Conservation (phyloP, 257 asterid species). For the Scutellaria minor region DNA sequence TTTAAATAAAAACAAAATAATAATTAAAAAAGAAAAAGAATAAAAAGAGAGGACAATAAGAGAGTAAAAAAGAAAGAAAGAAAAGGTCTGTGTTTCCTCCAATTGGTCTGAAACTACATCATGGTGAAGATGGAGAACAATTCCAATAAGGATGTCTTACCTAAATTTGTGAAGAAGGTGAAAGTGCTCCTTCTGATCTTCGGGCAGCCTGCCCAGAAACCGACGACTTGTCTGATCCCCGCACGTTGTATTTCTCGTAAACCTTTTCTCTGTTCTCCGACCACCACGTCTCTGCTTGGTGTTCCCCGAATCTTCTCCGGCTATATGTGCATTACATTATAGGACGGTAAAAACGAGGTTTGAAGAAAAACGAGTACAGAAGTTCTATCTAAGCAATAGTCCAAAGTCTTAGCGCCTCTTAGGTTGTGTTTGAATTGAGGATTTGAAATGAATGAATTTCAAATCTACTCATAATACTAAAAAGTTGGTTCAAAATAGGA, state of each 20-base stretch:
- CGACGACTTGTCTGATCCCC: constrained; percentile 86
- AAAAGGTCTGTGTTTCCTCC: constrained; percentile 37
- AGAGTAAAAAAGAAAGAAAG: constrained; percentile 19
- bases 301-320: constrained; percentile 97
- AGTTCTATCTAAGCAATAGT: not conserved
- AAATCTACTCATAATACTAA: no score
- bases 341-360: not conserved
- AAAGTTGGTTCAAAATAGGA: no score
- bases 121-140: constrained; percentile 33
- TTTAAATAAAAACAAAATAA: constrained; percentile 23
- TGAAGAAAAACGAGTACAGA: not conserved
- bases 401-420: no score
- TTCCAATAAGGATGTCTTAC: constrained; percentile 20
- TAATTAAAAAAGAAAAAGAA: constrained; percentile 21
- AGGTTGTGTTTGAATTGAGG: no score
- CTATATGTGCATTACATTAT: constrained; percentile 42
- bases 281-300: constrained; percentile 99
- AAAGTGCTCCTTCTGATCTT: constrained; percentile 73
- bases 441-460: no score
- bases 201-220: constrained; percentile 72
- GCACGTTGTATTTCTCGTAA: constrained; percentile 79
- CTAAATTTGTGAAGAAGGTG: constrained; percentile 81
- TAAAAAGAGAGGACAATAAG: constrained; percentile 4
- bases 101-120: constrained; percentile 39
- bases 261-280: constrained; percentile 96